Evolutionary conservation across 1,284 basidiomycete genomes (phyloP), one percentile per base, ranked within the genome.

Genomic region (Peniophora sp.): DNA sequence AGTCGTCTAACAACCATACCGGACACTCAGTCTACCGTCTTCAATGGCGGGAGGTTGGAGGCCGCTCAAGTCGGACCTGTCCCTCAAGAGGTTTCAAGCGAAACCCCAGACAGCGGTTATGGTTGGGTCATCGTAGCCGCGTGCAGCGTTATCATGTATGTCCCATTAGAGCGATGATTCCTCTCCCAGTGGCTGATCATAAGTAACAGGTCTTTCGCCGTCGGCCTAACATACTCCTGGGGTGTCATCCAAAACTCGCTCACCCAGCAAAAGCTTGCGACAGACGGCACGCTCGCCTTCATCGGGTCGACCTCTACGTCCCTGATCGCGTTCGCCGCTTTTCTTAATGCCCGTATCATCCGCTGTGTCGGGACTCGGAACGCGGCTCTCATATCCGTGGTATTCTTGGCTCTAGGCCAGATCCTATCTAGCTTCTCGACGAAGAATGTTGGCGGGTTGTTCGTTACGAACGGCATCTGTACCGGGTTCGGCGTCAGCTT

Each of bases 51-150:
- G 12, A 32, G 27, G 27, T 5, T 32, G 5, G 27, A 32, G 27
- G 12, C 6, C 27, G 27, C 27, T 12, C 27, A n/a, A n/a, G n/a
- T n/a, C n/a, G n/a, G n/a, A n/a, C n/a, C n/a, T n/a, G 27, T 32
- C 27, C 27, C 5, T 32, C 27, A 32, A 32, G 27, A 32, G 12
- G 5, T 32, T 6, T 41, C 38, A 20, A 24, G 20, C 44, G 55
- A 54, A n/a, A 44, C 49, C 34, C 61, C 59, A 12, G 61, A 62
- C n/a, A 59, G 59, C 11, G 58, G 58, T 3, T 60, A 63, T 46
- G 59, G 59, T 35, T 61, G 61, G 61, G 55, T 58, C 2, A 55
- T 63, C 24, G 58, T 61, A 12, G 53, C 52, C 11, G 56, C 51
- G 3, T 61, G 58, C 47, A 55, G 58, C n/a, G 45, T 56, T 24